Base-by-base conservation (phyloP, 768 basidiomycete species). In the Suillus brevipes region DNA sequence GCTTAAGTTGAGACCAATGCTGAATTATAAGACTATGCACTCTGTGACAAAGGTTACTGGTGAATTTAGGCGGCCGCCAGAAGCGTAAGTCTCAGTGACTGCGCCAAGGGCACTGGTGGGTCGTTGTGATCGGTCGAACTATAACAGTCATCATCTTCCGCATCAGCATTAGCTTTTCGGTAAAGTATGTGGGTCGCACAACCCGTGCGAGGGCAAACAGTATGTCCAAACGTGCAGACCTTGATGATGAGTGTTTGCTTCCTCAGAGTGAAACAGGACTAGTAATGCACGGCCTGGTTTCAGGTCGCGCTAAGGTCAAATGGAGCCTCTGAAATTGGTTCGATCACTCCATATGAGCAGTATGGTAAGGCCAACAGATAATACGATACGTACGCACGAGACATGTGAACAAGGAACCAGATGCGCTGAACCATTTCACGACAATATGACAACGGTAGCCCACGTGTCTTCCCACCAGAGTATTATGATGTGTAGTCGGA, bases 401-500 rank as follows among this genome's bases (percentile, higher is more conserved):
- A 63, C 28, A 64, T 8, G 23, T 62, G 66, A 1, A 25, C 62
- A 67, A 67, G 13, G 70, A 65, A 67, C 66, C 63, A 68, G 47
- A 50, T 69, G 66, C 47, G 64, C 36, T 0, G 52, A 31, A 42
- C 72, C 64, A 36, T 63, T 65, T 45, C 45, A n/a, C 12, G n/a
- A 45, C 20, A 60, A 2, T 14, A 72, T 65, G 18, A 70, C 57
- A 20, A 71, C 43, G 38, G 66, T 55, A 6, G 71, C 75, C 66
- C 66, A 74, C 18, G 75, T 60, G 47, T 75, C 75, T 43, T 75
- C 74, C 71, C 67, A 77, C 75, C 74, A 71, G n/a, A 74, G 63
- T 13, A 68, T 68, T 57, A 58, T 63, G n/a, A 69, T 67, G 31
- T 65, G 49, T 53, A 69, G 61, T 53, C 72, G 69, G 58, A 74